Percentiles rank a stretch among this genome's conserved stretches.
Evolutionary conservation across 345 rosid genomes (phyloP).

Genomic region (Cardamine chenopodiifolia): DNA sequence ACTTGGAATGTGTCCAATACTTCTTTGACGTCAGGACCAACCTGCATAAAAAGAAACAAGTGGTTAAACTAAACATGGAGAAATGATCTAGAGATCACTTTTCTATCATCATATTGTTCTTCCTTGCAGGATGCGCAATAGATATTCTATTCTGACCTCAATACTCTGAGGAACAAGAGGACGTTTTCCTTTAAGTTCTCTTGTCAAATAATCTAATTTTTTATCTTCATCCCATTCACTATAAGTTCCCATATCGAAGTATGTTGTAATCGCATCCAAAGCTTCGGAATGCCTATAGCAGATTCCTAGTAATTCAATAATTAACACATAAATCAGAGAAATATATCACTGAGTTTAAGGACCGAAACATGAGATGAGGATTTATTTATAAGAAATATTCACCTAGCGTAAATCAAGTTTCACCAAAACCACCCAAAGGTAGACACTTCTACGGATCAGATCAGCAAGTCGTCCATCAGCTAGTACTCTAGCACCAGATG

Average conservation of each 20-base stretch:
- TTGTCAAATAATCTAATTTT: slow-evolving; percentile 76
- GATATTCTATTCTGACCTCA: slow-evolving; percentile 52
- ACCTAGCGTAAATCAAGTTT: slow-evolving; percentile 99
- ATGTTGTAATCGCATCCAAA: slow-evolving; percentile 76
- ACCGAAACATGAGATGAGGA: neutral
- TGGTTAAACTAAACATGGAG: no score
- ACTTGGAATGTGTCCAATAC: slow-evolving; percentile 85
- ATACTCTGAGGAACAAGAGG: slow-evolving; percentile 84
- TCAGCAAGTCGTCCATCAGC: slow-evolving; percentile 97
- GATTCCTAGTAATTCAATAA: slow-evolving; percentile 72
- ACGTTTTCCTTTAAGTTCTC: slow-evolving; percentile 91
- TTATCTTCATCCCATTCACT: slow-evolving; percentile 98
- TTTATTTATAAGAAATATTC: slow-evolving; percentile 12
- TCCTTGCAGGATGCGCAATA: neutral
- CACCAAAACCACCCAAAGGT: slow-evolving; percentile 89
- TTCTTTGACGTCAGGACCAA: slow-evolving; percentile 80
- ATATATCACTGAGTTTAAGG: neutral
- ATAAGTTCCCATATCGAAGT: slow-evolving; percentile 91
- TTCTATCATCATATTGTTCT: no score
- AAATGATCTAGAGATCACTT: no score
- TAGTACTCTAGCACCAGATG: slow-evolving; percentile 78
- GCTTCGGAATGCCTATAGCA: slow-evolving; percentile 84
- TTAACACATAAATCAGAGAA: slow-evolving; percentile 9
- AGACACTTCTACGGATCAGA: slow-evolving; percentile 84
- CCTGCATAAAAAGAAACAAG: slow-evolving; percentile 41